phyloP scores from a whole-genome alignment of 1,139 yeast species.

The Pneumocystis jirovecii region DNA sequence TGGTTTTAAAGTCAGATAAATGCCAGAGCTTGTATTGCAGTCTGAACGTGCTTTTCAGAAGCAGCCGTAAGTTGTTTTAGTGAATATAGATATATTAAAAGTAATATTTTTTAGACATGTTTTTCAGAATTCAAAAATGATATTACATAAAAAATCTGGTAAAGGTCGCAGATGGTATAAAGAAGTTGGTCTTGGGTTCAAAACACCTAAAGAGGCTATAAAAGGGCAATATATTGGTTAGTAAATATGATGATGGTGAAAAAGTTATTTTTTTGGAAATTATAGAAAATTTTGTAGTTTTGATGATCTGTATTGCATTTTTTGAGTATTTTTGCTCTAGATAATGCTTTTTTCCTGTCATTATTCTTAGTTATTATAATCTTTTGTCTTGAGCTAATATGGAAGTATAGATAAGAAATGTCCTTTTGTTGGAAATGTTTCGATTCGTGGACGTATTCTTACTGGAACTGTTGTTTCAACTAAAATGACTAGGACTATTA shows the following conservation, averaged over 20 bases:
- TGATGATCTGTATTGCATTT: not conserved
- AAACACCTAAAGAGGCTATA: conserved; percentile 98
- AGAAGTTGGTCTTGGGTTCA: conserved; percentile 99
- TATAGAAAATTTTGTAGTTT: no score
- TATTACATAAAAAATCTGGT: conserved; percentile 87
- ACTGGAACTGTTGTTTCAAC: conserved; percentile 94
- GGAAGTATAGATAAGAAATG: conserved; percentile 65
- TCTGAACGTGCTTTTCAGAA: conserved; percentile 99
- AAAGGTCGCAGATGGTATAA: conserved; percentile 89
- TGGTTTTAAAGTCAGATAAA: not conserved
- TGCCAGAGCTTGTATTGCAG: conserved; percentile 38
- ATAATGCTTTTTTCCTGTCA: not conserved
- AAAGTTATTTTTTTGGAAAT: not conserved
- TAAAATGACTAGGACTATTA: conserved; percentile 99
- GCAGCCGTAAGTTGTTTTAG: conserved; percentile 21
- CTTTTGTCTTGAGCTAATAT: not conserved
- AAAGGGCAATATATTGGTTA: conserved; percentile 86
- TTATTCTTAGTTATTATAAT: not conserved
- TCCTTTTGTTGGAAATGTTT: conserved; percentile 93
- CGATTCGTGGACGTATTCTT: conserved; percentile 99
- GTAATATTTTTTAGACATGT: conserved; percentile 45
- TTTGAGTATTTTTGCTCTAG: not conserved
- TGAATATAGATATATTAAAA: conserved; percentile 27
- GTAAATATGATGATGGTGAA: not conserved
- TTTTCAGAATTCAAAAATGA: conserved; percentile 99